A percentile compares a stretch with the other conserved stretches of the same genome.
phyloP scores from a whole-genome alignment of 2,329 filamentous ascomycete species.

The Colletotrichum salicis region DNA sequence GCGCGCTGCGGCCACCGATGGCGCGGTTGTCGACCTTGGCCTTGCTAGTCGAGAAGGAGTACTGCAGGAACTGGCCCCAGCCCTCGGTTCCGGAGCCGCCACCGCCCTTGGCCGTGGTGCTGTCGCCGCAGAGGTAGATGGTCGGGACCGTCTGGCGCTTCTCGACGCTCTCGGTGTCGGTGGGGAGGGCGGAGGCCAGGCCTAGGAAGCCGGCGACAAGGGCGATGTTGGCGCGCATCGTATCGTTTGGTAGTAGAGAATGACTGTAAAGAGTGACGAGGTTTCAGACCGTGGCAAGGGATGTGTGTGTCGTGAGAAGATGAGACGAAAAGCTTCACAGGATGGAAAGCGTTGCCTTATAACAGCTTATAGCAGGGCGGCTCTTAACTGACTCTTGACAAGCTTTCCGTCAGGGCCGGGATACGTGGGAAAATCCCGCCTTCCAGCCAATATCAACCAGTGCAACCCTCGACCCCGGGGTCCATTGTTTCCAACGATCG shows the following conservation, averaged over 20 bases:
- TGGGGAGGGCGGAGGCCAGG: slow-evolving; percentile 35
- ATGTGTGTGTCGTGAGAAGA: neutral
- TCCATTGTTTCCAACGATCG: neutral
- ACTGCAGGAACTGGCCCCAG: slow-evolving; percentile 70
- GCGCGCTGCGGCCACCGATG: slow-evolving; percentile 72
- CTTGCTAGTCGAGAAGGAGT: slow-evolving; percentile 52
- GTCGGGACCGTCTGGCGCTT: slow-evolving; percentile 43
- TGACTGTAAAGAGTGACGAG: neutral
- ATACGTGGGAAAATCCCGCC: slow-evolving; percentile 18
- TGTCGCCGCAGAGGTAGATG: slow-evolving; percentile 69
- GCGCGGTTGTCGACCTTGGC: slow-evolving; percentile 68
- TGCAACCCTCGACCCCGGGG: neutral
- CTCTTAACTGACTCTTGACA: neutral
- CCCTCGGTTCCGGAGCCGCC: slow-evolving; percentile 60
- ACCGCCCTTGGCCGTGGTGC: slow-evolving; percentile 66
- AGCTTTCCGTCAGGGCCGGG: neutral
- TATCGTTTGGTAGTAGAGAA: neutral
- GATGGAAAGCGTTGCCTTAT: too few species aligned
- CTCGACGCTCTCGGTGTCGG: slow-evolving; percentile 34
- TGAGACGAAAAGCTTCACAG: neutral
- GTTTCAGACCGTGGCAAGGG: neutral
- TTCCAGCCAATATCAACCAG: neutral
- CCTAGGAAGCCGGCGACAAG: slow-evolving; percentile 21
- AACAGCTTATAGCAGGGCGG: neutral
- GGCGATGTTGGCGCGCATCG: slow-evolving; percentile 25